phyloP scores from a whole-genome alignment of 2,329 filamentous ascomycete species.

The Trematosphaeria pertusa region DNA sequence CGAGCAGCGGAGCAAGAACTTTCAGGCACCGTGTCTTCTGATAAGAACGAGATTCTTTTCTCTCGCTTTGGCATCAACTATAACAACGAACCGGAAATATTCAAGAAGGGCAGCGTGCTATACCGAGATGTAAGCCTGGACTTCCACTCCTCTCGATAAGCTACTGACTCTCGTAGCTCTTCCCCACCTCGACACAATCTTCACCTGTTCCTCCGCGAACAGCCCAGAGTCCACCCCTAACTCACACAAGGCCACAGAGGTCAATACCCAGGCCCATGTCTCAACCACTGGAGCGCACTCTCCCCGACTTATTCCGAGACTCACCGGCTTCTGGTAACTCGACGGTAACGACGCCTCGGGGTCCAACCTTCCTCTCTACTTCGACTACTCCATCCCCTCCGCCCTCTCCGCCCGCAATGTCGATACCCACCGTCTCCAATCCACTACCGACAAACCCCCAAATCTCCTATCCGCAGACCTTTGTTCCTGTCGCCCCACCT shows the following conservation, averaged over 20 bases:
- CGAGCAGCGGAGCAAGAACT: conserved; percentile 83
- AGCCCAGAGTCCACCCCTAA: conserved; percentile 20
- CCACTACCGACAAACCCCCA: conserved; percentile 31
- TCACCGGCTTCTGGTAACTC: conserved; percentile 16
- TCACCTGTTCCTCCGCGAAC: conserved; percentile 18
- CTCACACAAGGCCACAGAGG: conserved; percentile 24
- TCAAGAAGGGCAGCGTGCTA: conserved; percentile 89
- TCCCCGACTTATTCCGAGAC: conserved; percentile 21
- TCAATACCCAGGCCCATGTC: conserved; percentile 19
- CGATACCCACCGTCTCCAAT: conserved; percentile 31
- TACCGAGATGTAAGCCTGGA: conserved; percentile 73
- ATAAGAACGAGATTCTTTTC: conserved; percentile 97
- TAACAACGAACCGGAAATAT: conserved; percentile 93
- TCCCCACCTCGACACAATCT: conserved; percentile 23
- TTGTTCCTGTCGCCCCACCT: conserved; percentile 32
- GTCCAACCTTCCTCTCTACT: conserved; percentile 43
- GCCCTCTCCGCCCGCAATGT: conserved; percentile 32
- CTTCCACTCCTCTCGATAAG: not conserved
- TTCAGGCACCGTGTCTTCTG: conserved; percentile 79
- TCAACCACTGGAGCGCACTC: conserved; percentile 27
- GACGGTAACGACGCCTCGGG: conserved; percentile 22
- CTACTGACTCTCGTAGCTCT: conserved; percentile 36
- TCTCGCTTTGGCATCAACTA: conserved; percentile 92
- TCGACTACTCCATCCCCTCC: conserved; percentile 44
- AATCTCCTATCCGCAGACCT: conserved; percentile 26